Evolutionary conservation across 352 stramenopile genomes (phyloP).

Genomic region (Phytophthora pistaciae): DNA sequence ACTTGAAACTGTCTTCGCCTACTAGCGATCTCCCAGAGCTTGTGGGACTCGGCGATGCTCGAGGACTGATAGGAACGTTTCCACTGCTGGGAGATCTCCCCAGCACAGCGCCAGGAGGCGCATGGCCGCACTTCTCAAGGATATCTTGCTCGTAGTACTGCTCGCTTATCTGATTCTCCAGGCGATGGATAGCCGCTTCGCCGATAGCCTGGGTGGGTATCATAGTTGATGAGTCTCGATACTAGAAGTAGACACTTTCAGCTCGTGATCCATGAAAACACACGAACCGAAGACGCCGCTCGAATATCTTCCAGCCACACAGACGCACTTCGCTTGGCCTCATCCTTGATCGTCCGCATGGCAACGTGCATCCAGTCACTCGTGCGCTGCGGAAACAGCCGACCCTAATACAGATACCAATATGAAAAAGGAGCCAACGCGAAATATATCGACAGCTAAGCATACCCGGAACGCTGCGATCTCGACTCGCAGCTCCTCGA

Average conservation of each 20-base stretch:
- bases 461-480: constrained; percentile 73
- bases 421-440: neutral
- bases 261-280: neutral
- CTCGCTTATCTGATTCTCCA: constrained; percentile 82
- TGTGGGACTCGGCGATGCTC: constrained; percentile 29
- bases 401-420: constrained; percentile 46
- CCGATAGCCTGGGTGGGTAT: constrained; percentile 52
- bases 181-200: constrained; percentile 69
- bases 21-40: constrained; percentile 25
- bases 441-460: constrained; percentile 1
- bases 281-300: constrained; percentile 56
- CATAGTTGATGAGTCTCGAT: neutral
- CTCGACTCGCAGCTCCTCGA: constrained; percentile 76
- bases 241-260: neutral
- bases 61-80: constrained; percentile 33
- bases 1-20: constrained; percentile 47
- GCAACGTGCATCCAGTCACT: constrained; percentile 84
- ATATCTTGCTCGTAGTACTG: constrained; percentile 84
- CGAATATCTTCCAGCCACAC: constrained; percentile 81
- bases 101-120: constrained; percentile 9
- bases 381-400: constrained; percentile 79
- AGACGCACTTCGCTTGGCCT: constrained; percentile 70
- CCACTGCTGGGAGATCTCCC: constrained; percentile 25
- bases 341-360: constrained; percentile 78
- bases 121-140: constrained; percentile 69